Conservation (phyloP, 2,329 filamentous ascomycete genomes). For the Trematosphaeria pertusa region DNA sequence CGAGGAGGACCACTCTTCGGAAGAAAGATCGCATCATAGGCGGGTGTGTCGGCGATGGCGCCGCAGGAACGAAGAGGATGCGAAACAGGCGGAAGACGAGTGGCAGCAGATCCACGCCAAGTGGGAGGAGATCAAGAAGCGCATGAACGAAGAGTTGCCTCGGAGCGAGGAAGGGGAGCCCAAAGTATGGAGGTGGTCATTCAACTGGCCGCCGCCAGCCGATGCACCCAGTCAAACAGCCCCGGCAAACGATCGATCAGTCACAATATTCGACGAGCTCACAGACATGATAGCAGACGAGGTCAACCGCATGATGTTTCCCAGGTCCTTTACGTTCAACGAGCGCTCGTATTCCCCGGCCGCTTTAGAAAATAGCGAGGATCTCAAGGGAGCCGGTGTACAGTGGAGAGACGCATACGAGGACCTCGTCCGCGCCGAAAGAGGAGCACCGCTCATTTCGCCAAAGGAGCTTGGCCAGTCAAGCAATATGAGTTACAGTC, state of each 20-base stretch:
- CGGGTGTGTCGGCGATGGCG: constrained; percentile 8
- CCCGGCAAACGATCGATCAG: background rate
- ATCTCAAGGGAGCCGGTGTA: constrained; percentile 44
- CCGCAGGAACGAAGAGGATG: constrained; percentile 3
- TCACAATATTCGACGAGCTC: constrained; percentile 8
- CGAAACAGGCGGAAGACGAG: constrained; percentile 3
- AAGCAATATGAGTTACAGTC: constrained; percentile 12
- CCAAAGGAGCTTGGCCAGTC: constrained; percentile 16
- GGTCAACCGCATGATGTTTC: constrained; percentile 6
- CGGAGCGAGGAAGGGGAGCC: constrained; percentile 5
- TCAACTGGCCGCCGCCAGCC: constrained; percentile 27
- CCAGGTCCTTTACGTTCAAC: constrained; percentile 26
- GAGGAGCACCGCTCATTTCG: constrained; percentile 22
- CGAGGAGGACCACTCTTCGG: constrained; percentile 7
- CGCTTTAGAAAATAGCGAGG: constrained; percentile 57
- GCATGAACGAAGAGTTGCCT: constrained; percentile 11
- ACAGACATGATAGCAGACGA: constrained; percentile 7
- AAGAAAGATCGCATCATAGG: background rate
- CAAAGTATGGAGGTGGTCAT: constrained; percentile 21
- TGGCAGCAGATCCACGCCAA: constrained; percentile 1
- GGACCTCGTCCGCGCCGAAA: constrained; percentile 59
- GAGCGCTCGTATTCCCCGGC: constrained; percentile 59
- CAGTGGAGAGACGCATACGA: constrained; percentile 66
- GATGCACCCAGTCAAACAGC: constrained; percentile 10
- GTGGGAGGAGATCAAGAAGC: constrained; percentile 10